Percentiles rank a stretch among this genome's conserved stretches.
Conservation (phyloP, 148 eudicot genomes). For the Polygonum maritimum region DNA sequence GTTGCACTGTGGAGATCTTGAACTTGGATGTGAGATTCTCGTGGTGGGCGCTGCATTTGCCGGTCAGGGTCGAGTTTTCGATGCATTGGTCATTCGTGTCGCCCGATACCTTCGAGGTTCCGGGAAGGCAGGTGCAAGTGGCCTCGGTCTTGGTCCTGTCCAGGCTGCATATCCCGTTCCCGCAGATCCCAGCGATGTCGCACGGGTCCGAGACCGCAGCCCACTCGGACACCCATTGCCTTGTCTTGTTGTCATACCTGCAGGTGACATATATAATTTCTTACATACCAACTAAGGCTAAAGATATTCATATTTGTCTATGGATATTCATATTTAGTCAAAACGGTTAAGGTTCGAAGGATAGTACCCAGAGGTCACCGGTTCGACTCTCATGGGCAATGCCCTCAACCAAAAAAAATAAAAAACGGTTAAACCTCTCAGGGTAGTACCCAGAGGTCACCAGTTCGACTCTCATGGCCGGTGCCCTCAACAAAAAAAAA, state of each 20-base stretch:
- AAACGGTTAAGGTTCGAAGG: no score
- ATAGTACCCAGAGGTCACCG: no score
- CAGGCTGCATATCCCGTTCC: constrained; percentile 70
- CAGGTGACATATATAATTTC: constrained; percentile 14
- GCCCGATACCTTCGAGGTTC: constrained; percentile 24
- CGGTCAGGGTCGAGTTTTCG: constrained; percentile 45
- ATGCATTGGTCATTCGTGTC: constrained; percentile 29
- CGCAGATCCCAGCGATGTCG: constrained; percentile 79
- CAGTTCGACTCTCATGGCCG: no score
- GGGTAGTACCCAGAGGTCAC: no score
- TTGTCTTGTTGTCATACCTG: constrained; percentile 77
- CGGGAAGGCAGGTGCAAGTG: constrained; percentile 67
- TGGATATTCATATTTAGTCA: no score
- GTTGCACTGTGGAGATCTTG: constrained; percentile 44
- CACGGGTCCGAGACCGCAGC: constrained; percentile 87
- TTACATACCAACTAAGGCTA: no score
- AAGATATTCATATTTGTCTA: no score
- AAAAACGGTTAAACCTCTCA: no score
- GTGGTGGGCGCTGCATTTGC: constrained; percentile 44
- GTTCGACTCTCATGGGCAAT: no score
- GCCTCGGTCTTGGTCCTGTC: constrained; percentile 57
- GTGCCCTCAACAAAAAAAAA: no score
- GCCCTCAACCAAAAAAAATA: no score
- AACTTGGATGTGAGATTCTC: constrained; percentile 38
- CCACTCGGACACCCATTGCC: constrained; percentile 90